Conservation (phyloP, 305 asterid genomes). For the Ajuga reptans region DNA sequence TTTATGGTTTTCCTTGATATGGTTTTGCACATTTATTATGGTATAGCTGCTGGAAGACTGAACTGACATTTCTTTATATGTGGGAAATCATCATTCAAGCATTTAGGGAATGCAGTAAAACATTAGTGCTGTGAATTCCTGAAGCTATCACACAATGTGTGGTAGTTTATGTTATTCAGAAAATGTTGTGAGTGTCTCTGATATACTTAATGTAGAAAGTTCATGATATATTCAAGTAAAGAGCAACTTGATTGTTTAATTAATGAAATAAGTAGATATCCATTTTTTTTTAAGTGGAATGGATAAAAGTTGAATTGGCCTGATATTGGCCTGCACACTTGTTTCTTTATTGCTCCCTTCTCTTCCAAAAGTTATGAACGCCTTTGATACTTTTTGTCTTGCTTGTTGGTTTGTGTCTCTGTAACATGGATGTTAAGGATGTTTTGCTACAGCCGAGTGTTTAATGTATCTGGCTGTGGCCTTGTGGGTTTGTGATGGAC, state of each 20-base stretch:
- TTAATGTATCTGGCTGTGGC: background rate
- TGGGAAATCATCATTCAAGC: background rate
- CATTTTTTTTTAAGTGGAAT: background rate
- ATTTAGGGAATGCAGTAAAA: background rate
- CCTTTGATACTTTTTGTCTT: background rate
- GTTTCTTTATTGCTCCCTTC: background rate
- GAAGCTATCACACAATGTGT: background rate
- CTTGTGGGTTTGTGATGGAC: background rate
- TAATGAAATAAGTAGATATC: background rate
- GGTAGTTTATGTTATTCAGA: background rate
- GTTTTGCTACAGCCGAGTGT: background rate
- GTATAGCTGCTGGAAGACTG: background rate
- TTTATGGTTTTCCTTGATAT: conserved; percentile 9
- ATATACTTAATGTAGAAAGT: background rate
- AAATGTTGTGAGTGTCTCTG: background rate
- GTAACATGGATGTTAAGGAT: background rate
- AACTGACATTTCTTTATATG: background rate
- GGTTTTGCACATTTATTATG: background rate
- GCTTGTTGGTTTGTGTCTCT: background rate
- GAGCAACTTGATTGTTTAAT: background rate
- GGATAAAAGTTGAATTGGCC: background rate
- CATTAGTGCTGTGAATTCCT: background rate
- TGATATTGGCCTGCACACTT: background rate
- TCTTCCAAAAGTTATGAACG: background rate
- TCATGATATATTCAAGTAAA: background rate